Base-by-base conservation (phyloP, 1,139 yeast species). In the Kurtzmaniella quercitrusa region DNA sequence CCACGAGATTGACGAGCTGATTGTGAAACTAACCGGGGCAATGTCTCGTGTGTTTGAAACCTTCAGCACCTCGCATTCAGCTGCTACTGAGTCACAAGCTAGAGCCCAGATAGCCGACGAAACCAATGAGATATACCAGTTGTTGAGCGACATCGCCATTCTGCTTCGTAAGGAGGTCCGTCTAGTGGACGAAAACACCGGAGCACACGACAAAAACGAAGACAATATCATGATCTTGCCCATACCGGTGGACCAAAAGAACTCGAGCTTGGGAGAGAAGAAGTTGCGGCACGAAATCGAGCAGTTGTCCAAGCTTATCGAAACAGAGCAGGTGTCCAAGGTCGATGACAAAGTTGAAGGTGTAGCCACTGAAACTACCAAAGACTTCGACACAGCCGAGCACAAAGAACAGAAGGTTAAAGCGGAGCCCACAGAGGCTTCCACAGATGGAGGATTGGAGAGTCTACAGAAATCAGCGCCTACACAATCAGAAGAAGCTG, bases 161-260 rank as follows among this genome's bases (percentile, higher is more conserved):
- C 70, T 68, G 44, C 58, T 82, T 41, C 63, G 85, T 33, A 72
- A 75, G 45, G 87, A 82, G 51, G 77, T 82, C 37, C 77, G 76
- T 54, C 56, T 74, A 6, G 67, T 81, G 66, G 85, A 81, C 58
- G 80, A 77, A 41, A 77, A 79, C 49, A 73, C 73, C 18, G 82
- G 81, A 1, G 74, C 73, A 5, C 64, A 65, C 46, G 68, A 66
- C 45, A 64, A 63, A 46, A 72, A 73, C 49, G 61, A 65, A 16
- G 79, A 76, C 51, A 69, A 70, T 14, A 63, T 77, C 12, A 79
- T 77, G 70, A 72, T 81, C 23, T 62, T 81, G 31, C 87, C 88
- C 2, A 75, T 81, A 2, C 69, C 73, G 37, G 79, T 82, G 17
- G 82, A 79, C 48, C 83, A 80, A 53, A 81, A 80, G 63, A 82